Conservation (phyloP, 2,329 filamentous ascomycete species). For the Penicillium sp. region DNA sequence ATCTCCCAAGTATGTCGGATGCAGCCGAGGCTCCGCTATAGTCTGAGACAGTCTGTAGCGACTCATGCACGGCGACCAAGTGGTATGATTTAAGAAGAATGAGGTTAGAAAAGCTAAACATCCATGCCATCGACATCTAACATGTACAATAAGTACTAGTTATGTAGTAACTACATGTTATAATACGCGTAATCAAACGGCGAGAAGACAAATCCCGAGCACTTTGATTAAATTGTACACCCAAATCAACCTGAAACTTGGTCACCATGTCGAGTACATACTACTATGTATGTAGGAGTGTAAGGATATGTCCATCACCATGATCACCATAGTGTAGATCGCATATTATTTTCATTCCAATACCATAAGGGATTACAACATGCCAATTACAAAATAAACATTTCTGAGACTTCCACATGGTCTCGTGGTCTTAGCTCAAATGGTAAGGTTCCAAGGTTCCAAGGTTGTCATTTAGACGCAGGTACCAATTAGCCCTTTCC, state of each 20-base stretch:
- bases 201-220: background rate
- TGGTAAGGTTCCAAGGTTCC: background rate
- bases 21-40: background rate
- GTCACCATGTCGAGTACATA: background rate
- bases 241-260: conserved; percentile 17
- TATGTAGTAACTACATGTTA: too few relatives aligned
- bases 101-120: background rate
- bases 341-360: background rate
- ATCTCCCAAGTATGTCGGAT: background rate
- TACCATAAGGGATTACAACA: too few relatives aligned
- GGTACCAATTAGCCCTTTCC: conserved; percentile 15
- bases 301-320: too few relatives aligned
- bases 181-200: background rate
- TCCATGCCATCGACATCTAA: too few relatives aligned
- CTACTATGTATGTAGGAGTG: too few relatives aligned
- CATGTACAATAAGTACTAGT: too few relatives aligned
- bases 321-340: too few relatives aligned
- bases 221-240: background rate
- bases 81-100: background rate
- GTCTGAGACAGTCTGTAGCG: background rate
- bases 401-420: conserved; percentile 21
- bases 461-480: conserved; percentile 18
- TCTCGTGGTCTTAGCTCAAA: conserved; percentile 21
- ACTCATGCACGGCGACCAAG: background rate
- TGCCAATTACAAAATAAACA: background rate